phyloP scores from a whole-genome alignment of 2,329 filamentous ascomycete species.

The Cladobotryum protrusum region DNA sequence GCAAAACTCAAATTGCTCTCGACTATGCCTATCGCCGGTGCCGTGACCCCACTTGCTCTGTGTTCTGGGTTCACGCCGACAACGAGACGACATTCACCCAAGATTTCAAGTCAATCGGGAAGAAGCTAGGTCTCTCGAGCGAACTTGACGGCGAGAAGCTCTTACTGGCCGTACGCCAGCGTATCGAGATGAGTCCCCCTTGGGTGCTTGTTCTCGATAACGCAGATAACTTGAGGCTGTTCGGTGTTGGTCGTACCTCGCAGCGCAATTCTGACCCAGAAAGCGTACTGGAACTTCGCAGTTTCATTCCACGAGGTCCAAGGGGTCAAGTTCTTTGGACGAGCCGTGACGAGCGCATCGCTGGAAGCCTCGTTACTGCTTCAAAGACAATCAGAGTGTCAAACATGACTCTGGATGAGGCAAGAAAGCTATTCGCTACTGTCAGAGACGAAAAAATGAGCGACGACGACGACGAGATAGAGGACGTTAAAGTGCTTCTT shows the following conservation, averaged over 20 bases:
- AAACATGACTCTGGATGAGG: constrained; percentile 14
- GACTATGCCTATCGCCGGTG: neutral
- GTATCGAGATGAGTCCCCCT: constrained; percentile 11
- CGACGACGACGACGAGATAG: constrained; percentile 12
- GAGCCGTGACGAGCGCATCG: constrained; percentile 21
- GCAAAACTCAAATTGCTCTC: constrained; percentile 32
- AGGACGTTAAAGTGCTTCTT: constrained; percentile 12
- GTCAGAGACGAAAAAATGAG: too few relatives aligned
- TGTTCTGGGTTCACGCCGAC: constrained; percentile 34
- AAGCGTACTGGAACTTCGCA: constrained; percentile 3
- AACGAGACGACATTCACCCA: constrained; percentile 24
- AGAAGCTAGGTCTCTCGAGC: constrained; percentile 16
- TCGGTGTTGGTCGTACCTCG: constrained; percentile 14
- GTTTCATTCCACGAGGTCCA: constrained; percentile 20
- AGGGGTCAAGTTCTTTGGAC: constrained; percentile 27
- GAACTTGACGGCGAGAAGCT: constrained; percentile 18
- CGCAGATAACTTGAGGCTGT: constrained; percentile 25
- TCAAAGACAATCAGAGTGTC: constrained; percentile 17
- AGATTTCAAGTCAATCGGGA: constrained; percentile 26
- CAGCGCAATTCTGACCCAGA: too few relatives aligned
- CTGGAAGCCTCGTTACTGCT: constrained; percentile 18
- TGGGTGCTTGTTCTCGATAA: constrained; percentile 31
- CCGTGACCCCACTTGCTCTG: constrained; percentile 17
- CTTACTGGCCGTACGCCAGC: constrained; percentile 10
- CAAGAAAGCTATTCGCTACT: too few relatives aligned